phyloP scores from a whole-genome alignment of 2,329 filamentous ascomycete species.

The Parastagonospora nodorum region DNA sequence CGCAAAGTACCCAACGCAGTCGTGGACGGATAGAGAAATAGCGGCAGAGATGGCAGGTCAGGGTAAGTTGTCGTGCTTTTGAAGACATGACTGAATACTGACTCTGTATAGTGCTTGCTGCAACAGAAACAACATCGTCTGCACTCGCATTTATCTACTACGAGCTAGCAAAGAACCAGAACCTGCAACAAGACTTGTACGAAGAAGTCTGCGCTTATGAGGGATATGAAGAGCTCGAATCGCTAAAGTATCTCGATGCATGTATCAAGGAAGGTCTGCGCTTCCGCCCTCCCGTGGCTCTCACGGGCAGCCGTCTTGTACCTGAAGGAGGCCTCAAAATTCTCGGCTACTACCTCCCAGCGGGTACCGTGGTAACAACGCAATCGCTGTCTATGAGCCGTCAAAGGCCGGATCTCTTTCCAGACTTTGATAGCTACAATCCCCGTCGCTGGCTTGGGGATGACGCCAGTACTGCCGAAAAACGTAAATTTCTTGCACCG shows the following conservation, averaged over 20 bases:
- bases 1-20: constrained; percentile 24
- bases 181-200: constrained; percentile 16
- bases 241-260: constrained; percentile 19
- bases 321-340: constrained; percentile 19
- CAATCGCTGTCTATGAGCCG: constrained; percentile 25
- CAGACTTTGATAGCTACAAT: constrained; percentile 23
- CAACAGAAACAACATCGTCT: constrained; percentile 25
- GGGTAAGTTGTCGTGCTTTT: no score
- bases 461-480: constrained; percentile 17
- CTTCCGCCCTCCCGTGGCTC: constrained; percentile 24
- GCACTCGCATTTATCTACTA: constrained; percentile 27
- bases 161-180: constrained; percentile 20
- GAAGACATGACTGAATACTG: no score
- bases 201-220: constrained; percentile 16
- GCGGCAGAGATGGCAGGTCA: constrained; percentile 27
- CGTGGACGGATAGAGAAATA: constrained; percentile 20
- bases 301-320: constrained; percentile 23
- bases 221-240: constrained; percentile 25
- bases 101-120: constrained; percentile 14
- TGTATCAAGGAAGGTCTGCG: constrained; percentile 28
- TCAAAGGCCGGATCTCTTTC: constrained; percentile 25
- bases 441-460: constrained; percentile 18
- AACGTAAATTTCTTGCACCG: constrained; percentile 16
- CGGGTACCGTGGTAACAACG: neutral
- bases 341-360: constrained; percentile 9